These are phyloP conservation scores for Suillus ampliporus DNA, from an alignment of 768 basidiomycete genomes.

Conservation along the genomic window DNA sequence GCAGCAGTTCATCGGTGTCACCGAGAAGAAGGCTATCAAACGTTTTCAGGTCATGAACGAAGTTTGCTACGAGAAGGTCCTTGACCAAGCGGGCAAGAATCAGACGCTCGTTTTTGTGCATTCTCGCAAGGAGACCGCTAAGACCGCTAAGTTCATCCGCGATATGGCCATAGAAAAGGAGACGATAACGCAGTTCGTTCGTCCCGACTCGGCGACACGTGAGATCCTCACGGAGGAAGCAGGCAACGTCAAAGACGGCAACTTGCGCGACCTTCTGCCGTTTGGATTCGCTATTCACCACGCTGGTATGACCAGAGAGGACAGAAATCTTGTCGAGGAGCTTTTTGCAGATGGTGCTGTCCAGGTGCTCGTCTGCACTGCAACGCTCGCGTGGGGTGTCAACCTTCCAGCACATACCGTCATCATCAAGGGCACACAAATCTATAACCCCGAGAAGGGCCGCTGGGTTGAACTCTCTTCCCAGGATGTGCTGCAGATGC, in stretches of 20 bases:
- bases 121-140: conserved; percentile 97
- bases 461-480: conserved; percentile 95
- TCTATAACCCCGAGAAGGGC: conserved; percentile 99
- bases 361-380: conserved; percentile 95
- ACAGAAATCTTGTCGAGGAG: conserved; percentile 91
- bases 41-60: conserved; percentile 98
- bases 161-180: conserved; percentile 97
- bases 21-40: conserved; percentile 99
- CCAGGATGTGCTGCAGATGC: conserved; percentile 98
- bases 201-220: conserved; percentile 88
- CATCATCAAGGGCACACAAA: conserved; percentile 99
- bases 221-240: conserved; percentile 90
- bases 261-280: conserved; percentile 87
- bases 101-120: conserved; percentile 97
- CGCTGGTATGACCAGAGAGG: conserved; percentile 93
- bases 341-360: conserved; percentile 91
- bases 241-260: conserved; percentile 78
- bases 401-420: conserved; percentile 97
- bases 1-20: conserved; percentile 96
- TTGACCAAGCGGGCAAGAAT: conserved; percentile 90
- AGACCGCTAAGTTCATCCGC: conserved; percentile 92
- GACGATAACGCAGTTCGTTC: conserved; percentile 95
- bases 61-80: conserved; percentile 98
- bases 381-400: conserved; percentile 99
- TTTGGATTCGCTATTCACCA: conserved; percentile 99